Evolutionary conservation across 2,329 filamentous ascomycete species (phyloP).

Genomic region (Lomentospora prolificans): DNA sequence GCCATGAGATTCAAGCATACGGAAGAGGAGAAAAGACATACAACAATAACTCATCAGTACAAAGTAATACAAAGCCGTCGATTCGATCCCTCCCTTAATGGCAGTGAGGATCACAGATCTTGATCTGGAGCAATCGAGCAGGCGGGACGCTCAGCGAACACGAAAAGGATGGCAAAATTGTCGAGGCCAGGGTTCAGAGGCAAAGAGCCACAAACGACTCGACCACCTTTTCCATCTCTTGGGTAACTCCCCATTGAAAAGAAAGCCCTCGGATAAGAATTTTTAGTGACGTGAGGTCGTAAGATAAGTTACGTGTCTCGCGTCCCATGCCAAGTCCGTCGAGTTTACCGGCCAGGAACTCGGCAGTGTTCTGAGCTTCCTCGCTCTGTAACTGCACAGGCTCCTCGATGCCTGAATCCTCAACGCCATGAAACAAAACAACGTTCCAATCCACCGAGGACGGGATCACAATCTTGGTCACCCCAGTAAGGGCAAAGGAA

Average conservation of each 20-base stretch:
- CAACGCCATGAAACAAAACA: not conserved
- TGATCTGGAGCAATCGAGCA: not conserved
- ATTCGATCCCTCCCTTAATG: not conserved
- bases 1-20: no score
- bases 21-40: not conserved
- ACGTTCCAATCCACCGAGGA: not conserved
- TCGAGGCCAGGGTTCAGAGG: not conserved
- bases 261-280: not conserved
- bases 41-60: not conserved
- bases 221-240: not conserved
- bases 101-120: not conserved
- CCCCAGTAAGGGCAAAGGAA: slow-evolving; percentile 30
- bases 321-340: not conserved
- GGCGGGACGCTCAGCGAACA: not conserved
- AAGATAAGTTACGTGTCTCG: not conserved
- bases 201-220: not conserved
- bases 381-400: not conserved
- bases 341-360: not conserved
- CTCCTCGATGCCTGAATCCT: not conserved
- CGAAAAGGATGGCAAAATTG: not conserved
- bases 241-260: not conserved
- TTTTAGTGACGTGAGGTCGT: not conserved
- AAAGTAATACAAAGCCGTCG: not conserved
- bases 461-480: slow-evolving; percentile 16
- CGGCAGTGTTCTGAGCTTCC: not conserved